Conservation (phyloP, 2,329 filamentous ascomycete species). For the Fusarium falciforme region DNA sequence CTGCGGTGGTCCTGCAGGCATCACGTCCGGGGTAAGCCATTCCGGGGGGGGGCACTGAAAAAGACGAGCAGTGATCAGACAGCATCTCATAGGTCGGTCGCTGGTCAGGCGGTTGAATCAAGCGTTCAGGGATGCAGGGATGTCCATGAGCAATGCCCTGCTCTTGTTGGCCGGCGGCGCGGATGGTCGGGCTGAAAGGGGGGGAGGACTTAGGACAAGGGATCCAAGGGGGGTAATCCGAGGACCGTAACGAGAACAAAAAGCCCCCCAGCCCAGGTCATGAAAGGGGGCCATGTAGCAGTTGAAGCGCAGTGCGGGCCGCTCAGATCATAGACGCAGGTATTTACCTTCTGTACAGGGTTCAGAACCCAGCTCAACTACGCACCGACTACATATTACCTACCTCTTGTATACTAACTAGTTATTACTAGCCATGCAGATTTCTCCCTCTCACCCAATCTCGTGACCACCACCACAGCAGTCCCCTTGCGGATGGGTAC, state of each 20-base stretch:
- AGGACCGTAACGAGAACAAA: background rate
- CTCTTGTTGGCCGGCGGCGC: background rate
- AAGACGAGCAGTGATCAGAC: background rate
- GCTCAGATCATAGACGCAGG: background rate
- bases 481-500: background rate
- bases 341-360: background rate
- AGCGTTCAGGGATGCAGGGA: conserved; percentile 40
- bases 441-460: background rate
- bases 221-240: conserved; percentile 15
- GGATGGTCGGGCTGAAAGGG: conserved; percentile 36
- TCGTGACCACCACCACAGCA: background rate
- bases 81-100: conserved; percentile 31
- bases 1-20: conserved; percentile 15
- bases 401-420: background rate
- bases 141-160: conserved; percentile 17
- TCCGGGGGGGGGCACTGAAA: conserved; percentile 21
- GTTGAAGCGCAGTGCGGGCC: background rate
- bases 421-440: background rate
- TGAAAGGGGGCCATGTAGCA: background rate
- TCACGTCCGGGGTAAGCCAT: conserved; percentile 40
- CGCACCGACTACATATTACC: background rate
- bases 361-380: background rate
- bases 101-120: conserved; percentile 45
- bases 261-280: background rate
- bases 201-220: background rate